Base-by-base conservation (phyloP, 208 protist genomes). In the Leishmania arabica region DNA sequence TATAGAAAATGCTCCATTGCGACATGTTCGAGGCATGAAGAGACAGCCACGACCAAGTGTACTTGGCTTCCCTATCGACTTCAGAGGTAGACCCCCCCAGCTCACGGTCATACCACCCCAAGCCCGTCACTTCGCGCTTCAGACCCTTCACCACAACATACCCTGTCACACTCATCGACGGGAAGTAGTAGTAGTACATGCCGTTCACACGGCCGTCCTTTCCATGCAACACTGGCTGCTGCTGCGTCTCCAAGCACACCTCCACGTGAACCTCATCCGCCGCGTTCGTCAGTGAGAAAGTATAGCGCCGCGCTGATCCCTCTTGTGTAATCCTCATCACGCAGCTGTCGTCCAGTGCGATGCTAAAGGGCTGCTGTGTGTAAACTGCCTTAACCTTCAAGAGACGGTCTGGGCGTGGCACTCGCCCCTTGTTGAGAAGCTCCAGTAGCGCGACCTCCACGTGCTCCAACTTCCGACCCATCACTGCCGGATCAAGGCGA, bases 141-240 rank as follows among this genome's bases (percentile, higher is more conserved):
- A 51, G 54, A 31, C 80, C 88, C 24, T 83, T 62, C 71, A 92
- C 68, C n/a, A 45, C 77, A 19, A 92, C 66, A 31, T 66, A 76
- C 42, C 90, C 90, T 31, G 53, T 77, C 31, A 92, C 90, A 7
- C 49, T 49, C 84, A 86, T 89, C 47, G 75, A 75, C 37, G 88
- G 88, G 75, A 87, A 91, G 60, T 86, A 94, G 76, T 92, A 94
- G 81, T 87, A 89, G 74, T 86, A 90, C 89, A 91, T 91, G 49
- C 86, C 54, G 76, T 90, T 92, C 13, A 90, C 87, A 51, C 83
- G 60, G 31, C 84, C 87, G 51, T 91, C 82, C 5, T 81, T 49
- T 24, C 86, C 84, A 73, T 93, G 85, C 0, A 81, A 64, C 47
- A 89, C 80, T 27, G 84, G 81, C 40, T 53, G 65, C 31, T 66